A percentile compares a stretch with the other conserved stretches of the same genome.
Conservation (phyloP, 345 rosid genomes). For the Citrus hindsii region DNA sequence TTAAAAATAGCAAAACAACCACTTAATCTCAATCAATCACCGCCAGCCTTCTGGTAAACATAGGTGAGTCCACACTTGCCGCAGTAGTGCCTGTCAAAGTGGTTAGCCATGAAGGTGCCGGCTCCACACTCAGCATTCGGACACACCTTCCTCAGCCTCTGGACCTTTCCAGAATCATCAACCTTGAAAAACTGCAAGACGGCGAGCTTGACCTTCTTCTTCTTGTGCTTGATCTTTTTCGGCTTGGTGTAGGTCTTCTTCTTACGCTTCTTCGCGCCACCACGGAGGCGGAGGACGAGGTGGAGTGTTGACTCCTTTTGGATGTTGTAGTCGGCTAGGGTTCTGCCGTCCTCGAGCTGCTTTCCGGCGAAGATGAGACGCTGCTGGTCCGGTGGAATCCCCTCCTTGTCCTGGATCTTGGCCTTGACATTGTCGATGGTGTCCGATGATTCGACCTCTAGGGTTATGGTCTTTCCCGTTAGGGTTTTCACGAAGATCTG, state of each 20-base stretch:
- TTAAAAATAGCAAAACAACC: background rate
- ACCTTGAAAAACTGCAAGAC: slow-evolving; percentile 61
- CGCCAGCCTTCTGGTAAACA: slow-evolving; percentile 55
- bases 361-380: slow-evolving; percentile 64
- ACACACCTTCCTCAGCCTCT: slow-evolving; percentile 67
- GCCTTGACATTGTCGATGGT: too few relatives aligned
- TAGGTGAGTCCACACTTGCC: slow-evolving; percentile 67
- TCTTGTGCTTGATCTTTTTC: slow-evolving; percentile 66
- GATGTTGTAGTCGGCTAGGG: slow-evolving; percentile 72
- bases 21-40: slow-evolving; percentile 33
- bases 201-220: slow-evolving; percentile 69
- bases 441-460: too few relatives aligned
- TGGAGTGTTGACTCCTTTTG: slow-evolving; percentile 74
- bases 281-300: slow-evolving; percentile 61
- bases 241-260: slow-evolving; percentile 79
- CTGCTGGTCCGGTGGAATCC: too few relatives aligned
- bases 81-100: slow-evolving; percentile 64
- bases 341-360: slow-evolving; percentile 64
- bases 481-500: slow-evolving; percentile 81
- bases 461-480: too few relatives aligned
- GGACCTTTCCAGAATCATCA: slow-evolving; percentile 56
- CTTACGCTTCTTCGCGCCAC: slow-evolving; percentile 75
- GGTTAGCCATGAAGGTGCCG: slow-evolving; percentile 70
- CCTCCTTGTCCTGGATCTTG: too few relatives aligned
- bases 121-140: slow-evolving; percentile 62